Percentiles rank a stretch among this genome's conserved stretches.
Conservation (phyloP, 1,284 basidiomycete genomes). For the Leccinum fallax region DNA sequence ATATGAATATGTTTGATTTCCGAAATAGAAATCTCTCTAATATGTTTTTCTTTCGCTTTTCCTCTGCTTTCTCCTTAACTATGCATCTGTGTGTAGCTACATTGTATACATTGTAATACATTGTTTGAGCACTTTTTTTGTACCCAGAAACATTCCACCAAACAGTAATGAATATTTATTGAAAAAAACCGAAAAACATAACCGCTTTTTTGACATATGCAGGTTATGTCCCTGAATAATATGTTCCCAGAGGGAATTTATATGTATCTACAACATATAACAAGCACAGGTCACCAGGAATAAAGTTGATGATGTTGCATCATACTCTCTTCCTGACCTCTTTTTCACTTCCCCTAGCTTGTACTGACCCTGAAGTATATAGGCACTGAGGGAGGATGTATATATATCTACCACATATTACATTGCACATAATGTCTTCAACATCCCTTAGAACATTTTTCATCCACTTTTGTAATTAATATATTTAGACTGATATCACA, state of each 20-base stretch:
- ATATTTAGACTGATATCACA: no score
- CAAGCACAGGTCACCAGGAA: neutral
- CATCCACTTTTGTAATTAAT: no score
- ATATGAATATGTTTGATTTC: no score
- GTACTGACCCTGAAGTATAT: neutral
- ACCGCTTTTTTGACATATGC: neutral
- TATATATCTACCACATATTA: no score
- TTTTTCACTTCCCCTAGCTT: neutral
- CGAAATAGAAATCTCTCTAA: no score
- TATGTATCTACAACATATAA: neutral
- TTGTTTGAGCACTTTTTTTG: neutral
- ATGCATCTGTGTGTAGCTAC: no score
- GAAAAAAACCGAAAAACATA: neutral
- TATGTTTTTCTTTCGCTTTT: no score
- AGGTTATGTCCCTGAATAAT: neutral
- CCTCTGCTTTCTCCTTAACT: no score
- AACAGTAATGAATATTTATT: neutral
- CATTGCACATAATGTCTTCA: no score
- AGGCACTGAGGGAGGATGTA: no score
- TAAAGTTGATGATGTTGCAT: neutral
- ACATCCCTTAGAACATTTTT: no score
- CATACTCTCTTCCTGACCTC: neutral
- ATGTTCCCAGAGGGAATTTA: neutral
- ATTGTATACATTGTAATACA: neutral
- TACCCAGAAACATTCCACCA: neutral